These are phyloP conservation scores for Arachnomyces sp. DNA, from an alignment of 2,329 filamentous ascomycete species.

Conservation along the genomic window DNA sequence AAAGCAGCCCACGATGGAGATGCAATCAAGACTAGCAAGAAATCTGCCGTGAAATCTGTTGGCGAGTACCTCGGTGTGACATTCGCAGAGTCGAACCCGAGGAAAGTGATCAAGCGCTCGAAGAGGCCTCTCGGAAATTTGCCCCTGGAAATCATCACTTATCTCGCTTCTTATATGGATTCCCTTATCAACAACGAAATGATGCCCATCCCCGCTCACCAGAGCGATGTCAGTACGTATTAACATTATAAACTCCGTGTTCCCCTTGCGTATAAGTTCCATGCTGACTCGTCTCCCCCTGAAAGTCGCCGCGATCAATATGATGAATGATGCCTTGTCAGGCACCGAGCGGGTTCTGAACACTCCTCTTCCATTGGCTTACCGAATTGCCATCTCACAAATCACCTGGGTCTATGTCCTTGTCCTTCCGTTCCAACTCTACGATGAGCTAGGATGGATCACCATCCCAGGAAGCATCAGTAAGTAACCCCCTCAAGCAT, in stretches of 20 bases:
- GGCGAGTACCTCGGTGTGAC: slow-evolving; percentile 69
- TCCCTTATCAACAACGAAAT: slow-evolving; percentile 42
- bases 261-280: background rate
- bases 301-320: slow-evolving; percentile 49
- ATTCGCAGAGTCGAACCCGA: slow-evolving; percentile 69
- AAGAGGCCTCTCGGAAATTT: slow-evolving; percentile 68
- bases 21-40: slow-evolving; percentile 29
- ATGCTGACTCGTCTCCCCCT: slow-evolving; percentile 5
- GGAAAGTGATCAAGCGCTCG: slow-evolving; percentile 66
- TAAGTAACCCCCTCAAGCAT: slow-evolving; percentile 11
- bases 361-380: slow-evolving; percentile 74
- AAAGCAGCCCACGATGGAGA: slow-evolving; percentile 45
- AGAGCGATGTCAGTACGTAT: slow-evolving; percentile 31
- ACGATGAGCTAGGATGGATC: slow-evolving; percentile 56
- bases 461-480: slow-evolving; percentile 67
- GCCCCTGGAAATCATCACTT: slow-evolving; percentile 71
- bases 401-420: slow-evolving; percentile 81
- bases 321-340: slow-evolving; percentile 63
- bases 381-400: slow-evolving; percentile 75
- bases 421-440: slow-evolving; percentile 73
- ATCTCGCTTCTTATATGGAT: slow-evolving; percentile 60
- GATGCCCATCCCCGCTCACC: slow-evolving; percentile 21
- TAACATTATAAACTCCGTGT: slow-evolving; percentile 3
- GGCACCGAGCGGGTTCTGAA: slow-evolving; percentile 70
- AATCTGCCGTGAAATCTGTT: slow-evolving; percentile 51